A percentile compares a stretch with the other conserved stretches of the same genome.
Conservation (phyloP, 768 basidiomycete genomes). For the Xerocomellus dryophilus region DNA sequence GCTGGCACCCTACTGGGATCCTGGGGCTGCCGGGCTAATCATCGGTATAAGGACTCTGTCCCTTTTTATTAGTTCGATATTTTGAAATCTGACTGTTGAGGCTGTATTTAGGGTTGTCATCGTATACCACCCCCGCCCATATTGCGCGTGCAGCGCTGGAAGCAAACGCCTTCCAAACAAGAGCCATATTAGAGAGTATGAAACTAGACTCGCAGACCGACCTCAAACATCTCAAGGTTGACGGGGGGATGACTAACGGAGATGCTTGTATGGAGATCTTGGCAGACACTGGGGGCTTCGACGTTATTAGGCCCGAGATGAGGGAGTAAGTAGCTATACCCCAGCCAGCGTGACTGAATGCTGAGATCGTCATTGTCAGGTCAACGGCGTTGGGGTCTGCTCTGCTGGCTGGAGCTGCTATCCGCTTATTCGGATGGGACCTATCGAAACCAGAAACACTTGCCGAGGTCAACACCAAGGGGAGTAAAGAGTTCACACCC, state of each 20-base stretch:
- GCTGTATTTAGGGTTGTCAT: slow-evolving; percentile 56
- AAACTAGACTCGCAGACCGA: slow-evolving; percentile 80
- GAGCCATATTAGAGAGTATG: slow-evolving; percentile 95
- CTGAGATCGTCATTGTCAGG: slow-evolving; percentile 36
- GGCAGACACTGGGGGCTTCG: slow-evolving; percentile 89
- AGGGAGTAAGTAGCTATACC: slow-evolving; percentile 64
- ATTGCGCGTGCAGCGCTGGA: slow-evolving; percentile 94
- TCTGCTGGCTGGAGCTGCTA: slow-evolving; percentile 85
- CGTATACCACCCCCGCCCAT: slow-evolving; percentile 88
- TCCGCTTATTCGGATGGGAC: slow-evolving; percentile 91
- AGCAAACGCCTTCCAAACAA: slow-evolving; percentile 94
- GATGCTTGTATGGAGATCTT: slow-evolving; percentile 84
- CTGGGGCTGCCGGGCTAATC: slow-evolving; percentile 80
- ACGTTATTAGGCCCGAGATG: slow-evolving; percentile 92
- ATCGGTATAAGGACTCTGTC: slow-evolving; percentile 52
- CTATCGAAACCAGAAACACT: slow-evolving; percentile 79
- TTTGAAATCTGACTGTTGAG: background rate
- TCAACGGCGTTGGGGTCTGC: slow-evolving; percentile 96
- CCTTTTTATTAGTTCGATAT: background rate
- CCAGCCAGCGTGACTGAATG: background rate
- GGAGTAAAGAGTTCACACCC: slow-evolving; percentile 69
- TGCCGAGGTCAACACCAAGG: slow-evolving; percentile 80
- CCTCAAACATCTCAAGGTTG: slow-evolving; percentile 86
- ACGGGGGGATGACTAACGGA: slow-evolving; percentile 98
- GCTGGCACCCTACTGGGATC: slow-evolving; percentile 97